These are phyloP conservation scores for Eucalyptus sp. DNA, from an alignment of 345 rosid genomes.

Conservation along the genomic window DNA sequence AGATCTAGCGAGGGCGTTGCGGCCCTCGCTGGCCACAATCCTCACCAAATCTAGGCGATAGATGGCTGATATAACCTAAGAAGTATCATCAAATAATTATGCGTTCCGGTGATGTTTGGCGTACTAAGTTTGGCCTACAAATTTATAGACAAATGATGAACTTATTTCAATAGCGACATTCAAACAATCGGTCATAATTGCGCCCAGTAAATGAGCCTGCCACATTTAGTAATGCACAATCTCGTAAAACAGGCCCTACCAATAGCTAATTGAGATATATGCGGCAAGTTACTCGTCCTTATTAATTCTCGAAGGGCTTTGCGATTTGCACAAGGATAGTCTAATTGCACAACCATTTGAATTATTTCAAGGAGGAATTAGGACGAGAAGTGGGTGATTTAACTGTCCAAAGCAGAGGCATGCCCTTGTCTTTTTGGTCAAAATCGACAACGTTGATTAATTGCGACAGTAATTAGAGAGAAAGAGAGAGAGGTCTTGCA, in stretches of 20 bases:
- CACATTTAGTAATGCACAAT: neutral
- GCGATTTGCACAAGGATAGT: neutral
- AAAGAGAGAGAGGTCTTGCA: neutral
- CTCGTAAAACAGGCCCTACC: neutral
- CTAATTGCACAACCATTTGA: neutral
- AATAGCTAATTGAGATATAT: neutral
- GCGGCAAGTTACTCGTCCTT: neutral
- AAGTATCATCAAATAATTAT: neutral
- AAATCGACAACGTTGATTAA: neutral
- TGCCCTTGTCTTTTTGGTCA: neutral
- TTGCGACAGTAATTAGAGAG: neutral
- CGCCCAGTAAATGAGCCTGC: neutral
- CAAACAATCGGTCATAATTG: neutral
- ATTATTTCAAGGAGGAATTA: neutral
- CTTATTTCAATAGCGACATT: neutral
- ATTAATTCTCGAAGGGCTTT: neutral
- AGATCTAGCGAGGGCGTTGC: neutral
- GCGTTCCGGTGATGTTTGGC: neutral
- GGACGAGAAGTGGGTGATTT: neutral
- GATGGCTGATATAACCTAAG: neutral
- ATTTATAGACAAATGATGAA: neutral
- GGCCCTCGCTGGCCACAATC: neutral
- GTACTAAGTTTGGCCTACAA: neutral
- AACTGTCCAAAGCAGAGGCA: neutral
- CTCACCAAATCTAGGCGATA: neutral